A percentile compares a stretch with the other conserved stretches of the same genome.
These are phyloP conservation scores for Lachancea cidri DNA, from an alignment of 805 yeast genomes.

Conservation along the genomic window DNA sequence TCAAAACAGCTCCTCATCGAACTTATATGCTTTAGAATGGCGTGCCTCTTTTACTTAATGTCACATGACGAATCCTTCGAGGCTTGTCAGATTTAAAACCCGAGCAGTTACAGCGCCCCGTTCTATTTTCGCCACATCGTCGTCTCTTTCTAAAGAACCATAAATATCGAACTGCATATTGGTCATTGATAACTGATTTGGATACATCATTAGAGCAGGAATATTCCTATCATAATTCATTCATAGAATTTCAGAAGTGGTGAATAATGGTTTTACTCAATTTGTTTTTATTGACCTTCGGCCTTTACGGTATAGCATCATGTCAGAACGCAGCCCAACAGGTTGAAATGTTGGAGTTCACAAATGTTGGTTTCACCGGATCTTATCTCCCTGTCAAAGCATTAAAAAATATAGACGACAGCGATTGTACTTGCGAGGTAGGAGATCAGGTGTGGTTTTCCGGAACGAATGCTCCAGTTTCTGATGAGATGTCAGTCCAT, in stretches of 20 bases:
- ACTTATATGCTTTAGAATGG: background rate
- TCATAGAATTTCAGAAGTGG: background rate
- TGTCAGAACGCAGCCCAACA: conserved; percentile 9
- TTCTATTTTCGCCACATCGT: background rate
- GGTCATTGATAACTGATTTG: too few species aligned
- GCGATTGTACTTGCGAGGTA: conserved; percentile 28
- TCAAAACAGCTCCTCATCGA: background rate
- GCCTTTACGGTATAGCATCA: conserved; percentile 3
- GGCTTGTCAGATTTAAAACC: background rate
- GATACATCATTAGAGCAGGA: too few species aligned
- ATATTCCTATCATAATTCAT: too few species aligned
- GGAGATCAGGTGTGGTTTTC: conserved; percentile 29
- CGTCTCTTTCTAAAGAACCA: background rate
- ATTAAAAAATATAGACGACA: conserved; percentile 18
- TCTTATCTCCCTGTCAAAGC: conserved; percentile 28
- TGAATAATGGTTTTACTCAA: background rate
- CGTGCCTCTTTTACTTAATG: background rate
- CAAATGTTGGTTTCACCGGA: conserved; percentile 32
- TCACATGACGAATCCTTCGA: background rate
- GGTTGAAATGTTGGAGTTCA: conserved; percentile 22
- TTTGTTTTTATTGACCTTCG: conserved; percentile 1
- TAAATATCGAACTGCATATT: too few species aligned
- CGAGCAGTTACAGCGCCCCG: background rate
- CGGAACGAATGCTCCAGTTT: conserved; percentile 62
- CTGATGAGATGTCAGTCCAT: conserved; percentile 67